Evolutionary conservation across 2,329 filamentous ascomycete genomes (phyloP), one percentile per base, ranked within the genome.

Genomic region (Dichotomopilus funicola): DNA sequence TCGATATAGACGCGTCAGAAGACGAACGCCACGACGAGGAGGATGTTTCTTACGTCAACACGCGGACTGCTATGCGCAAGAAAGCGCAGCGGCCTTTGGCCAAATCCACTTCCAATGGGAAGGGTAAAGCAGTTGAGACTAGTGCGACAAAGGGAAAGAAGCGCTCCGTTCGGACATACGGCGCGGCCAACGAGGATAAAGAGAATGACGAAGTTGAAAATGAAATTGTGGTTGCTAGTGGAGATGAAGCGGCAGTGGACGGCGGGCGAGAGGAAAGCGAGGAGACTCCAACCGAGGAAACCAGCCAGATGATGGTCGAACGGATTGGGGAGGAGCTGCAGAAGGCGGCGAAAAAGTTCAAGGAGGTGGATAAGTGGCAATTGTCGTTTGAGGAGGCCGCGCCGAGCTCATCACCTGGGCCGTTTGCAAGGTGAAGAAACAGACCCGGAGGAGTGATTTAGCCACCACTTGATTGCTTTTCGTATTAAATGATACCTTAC

Each of bases 301-400:
- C 58, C 38, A 63, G 51, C 36, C 52, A 56, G 60, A 55, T 60
- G 59, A 57, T 57, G 63, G 59, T 2, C 59, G 62, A 55, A 68
- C 66, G 61, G 41, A 72, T 64, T 66, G 72, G 55, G 1, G 61
- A 78, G 43, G 82, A 84, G 72, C 71, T 88, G 58, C 80, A 80
- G 68, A 73, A 76, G 49, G 80, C 82, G 42, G 75, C 75, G 8
- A 77, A 73, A 66, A 87, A 87, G 69, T 88, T 88, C 63, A 76
- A 80, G 67, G 84, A 87, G 69, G 85, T 88, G 42, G 85, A 88
- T 67, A 74, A 78, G 69, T 88, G 83, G 83, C 76, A 85, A 70
- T 70, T 88, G 58, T 81, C 83, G 50, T 88, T 81, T 68, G 85
- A 88, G 71, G 82, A 84, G 62, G 76, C 83, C 49, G 77, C 76